phyloP scores from a whole-genome alignment of 2,329 filamentous ascomycete species.

The Arthrobotrys pseudoclavata region DNA sequence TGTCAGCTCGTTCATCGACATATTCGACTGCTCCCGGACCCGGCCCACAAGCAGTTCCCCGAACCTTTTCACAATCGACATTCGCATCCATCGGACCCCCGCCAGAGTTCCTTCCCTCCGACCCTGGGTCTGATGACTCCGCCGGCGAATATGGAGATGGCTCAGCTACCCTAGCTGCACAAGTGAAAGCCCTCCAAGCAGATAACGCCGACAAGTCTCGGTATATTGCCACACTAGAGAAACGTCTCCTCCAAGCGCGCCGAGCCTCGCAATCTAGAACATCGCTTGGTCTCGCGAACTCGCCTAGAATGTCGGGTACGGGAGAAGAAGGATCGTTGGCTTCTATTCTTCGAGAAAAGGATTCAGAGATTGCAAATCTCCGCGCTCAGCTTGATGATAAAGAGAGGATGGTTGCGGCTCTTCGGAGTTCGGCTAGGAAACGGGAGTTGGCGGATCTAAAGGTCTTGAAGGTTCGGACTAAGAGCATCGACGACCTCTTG shows the following conservation, averaged over 20 bases:
- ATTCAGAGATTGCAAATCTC: constrained; percentile 92
- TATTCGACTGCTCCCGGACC: constrained; percentile 76
- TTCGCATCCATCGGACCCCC: constrained; percentile 68
- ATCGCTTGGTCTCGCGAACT: constrained; percentile 77
- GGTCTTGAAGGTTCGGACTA: constrained; percentile 63
- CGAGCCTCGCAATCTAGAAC: constrained; percentile 90
- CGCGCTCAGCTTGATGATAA: constrained; percentile 91
- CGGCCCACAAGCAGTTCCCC: constrained; percentile 70
- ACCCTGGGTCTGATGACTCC: constrained; percentile 74
- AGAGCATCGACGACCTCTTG: constrained; percentile 57
- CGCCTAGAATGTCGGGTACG: constrained; percentile 70
- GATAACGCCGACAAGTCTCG: constrained; percentile 97
- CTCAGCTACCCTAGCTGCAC: constrained; percentile 82
- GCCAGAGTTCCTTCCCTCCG: constrained; percentile 67
- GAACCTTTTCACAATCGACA: constrained; percentile 69
- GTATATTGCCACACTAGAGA: constrained; percentile 94
- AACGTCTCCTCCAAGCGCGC: constrained; percentile 88
- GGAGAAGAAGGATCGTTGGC: constrained; percentile 83
- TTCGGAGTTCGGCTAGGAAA: constrained; percentile 86
- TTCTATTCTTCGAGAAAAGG: constrained; percentile 84
- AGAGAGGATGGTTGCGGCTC: constrained; percentile 88
- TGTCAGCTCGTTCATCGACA: constrained; percentile 64
- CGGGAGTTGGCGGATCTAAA: constrained; percentile 81
- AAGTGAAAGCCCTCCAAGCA: constrained; percentile 91
- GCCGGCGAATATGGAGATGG: constrained; percentile 89